Evolutionary conservation across 495 filamentous ascomycete genomes (phyloP).

Genomic region (Choiromyces venosus): DNA sequence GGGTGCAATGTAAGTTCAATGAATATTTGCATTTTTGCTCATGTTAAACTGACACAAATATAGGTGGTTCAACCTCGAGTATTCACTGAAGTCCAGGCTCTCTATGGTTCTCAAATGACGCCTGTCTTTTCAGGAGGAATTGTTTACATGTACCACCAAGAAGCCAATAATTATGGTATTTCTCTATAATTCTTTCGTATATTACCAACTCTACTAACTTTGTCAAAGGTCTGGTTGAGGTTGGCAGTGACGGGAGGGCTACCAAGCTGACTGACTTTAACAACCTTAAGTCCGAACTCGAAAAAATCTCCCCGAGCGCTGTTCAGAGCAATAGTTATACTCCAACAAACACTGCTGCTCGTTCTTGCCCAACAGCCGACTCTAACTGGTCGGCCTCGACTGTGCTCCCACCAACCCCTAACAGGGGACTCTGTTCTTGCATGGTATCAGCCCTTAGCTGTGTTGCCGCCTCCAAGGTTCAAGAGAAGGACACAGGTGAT

Average conservation of each 20-base stretch:
- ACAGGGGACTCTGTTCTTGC: constrained; percentile 70
- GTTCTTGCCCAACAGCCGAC: constrained; percentile 62
- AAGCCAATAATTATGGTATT: constrained; percentile 77
- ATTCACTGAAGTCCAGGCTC: constrained; percentile 79
- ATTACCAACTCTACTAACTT: background rate
- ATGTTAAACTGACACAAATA: constrained; percentile 21
- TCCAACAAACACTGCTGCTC: constrained; percentile 68
- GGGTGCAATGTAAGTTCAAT: constrained; percentile 66
- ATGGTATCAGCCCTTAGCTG: constrained; percentile 69
- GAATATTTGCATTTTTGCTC: background rate
- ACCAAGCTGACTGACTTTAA: constrained; percentile 64
- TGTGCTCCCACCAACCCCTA: constrained; percentile 72
- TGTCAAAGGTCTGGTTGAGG: constrained; percentile 37
- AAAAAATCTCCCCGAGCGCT: constrained; percentile 59
- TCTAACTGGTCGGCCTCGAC: constrained; percentile 63
- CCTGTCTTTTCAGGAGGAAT: constrained; percentile 87
- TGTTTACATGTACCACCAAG: constrained; percentile 96
- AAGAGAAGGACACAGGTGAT: constrained; percentile 51
- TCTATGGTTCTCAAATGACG: constrained; percentile 78
- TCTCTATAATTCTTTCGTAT: background rate
- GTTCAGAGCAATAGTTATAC: constrained; percentile 63
- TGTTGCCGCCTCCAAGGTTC: constrained; percentile 52
- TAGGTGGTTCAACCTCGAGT: constrained; percentile 59
- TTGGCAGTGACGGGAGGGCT: constrained; percentile 43
- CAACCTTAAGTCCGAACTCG: constrained; percentile 65